These are phyloP conservation scores for Pulveroboletus sp. DNA, from an alignment of 768 basidiomycete species.

Conservation along the genomic window DNA sequence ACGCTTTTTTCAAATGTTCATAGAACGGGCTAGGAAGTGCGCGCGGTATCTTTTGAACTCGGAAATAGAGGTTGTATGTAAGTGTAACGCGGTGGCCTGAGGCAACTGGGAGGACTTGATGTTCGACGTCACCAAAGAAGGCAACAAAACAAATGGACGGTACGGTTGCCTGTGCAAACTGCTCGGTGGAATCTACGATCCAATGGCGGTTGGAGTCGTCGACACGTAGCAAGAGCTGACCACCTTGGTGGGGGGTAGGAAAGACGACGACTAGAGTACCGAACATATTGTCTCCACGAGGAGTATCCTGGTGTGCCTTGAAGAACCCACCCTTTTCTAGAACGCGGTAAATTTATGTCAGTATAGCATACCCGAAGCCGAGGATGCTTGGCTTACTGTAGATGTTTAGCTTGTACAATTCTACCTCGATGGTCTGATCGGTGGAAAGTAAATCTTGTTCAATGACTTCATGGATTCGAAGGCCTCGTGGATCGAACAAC, in stretches of 20 bases:
- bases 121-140: constrained; percentile 42
- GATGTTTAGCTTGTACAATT: background rate
- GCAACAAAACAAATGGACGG: constrained; percentile 34
- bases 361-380: background rate
- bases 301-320: constrained; percentile 50
- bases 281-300: constrained; percentile 43
- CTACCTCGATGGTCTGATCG: background rate
- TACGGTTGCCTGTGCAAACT: background rate
- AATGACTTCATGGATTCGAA: background rate
- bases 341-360: constrained; percentile 13
- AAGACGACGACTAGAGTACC: constrained; percentile 50
- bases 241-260: constrained; percentile 46
- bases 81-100: constrained; percentile 43
- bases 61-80: constrained; percentile 36
- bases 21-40: background rate
- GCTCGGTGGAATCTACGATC: constrained; percentile 35
- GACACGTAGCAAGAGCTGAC: constrained; percentile 38
- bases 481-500: background rate
- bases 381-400: background rate
- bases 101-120: constrained; percentile 39
- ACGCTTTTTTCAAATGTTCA: background rate
- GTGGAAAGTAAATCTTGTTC: background rate
- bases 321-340: constrained; percentile 39
- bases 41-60: background rate
- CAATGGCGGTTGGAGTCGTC: constrained; percentile 27